Evolutionary conservation across 805 yeast genomes (phyloP), one percentile per base, ranked within the genome.

Genomic region (Wickerhamomyces rabaulensis): DNA sequence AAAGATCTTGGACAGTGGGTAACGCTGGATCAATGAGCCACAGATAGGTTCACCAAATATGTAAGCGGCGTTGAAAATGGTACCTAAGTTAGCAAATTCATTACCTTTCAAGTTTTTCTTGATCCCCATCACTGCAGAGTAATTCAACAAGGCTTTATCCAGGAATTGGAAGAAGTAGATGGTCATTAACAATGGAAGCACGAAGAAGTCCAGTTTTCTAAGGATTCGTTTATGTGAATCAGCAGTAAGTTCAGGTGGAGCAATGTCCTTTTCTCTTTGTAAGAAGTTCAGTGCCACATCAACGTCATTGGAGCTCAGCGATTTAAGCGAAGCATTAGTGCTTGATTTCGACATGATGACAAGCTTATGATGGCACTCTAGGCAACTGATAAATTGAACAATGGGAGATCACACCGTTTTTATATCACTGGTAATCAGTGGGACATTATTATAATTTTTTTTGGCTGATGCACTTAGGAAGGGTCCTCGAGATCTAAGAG

Each of bases 111-210:
- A 64, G 54, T 76, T 68, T 3, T 66, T 57, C 56, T 73, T 76
- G 55, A 80, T 76, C 1, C 84, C 84, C 84, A 80, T 79, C 0
- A 80, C 79, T 2, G 82, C 82, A 5, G 85, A 78, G 55, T 79
- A 80, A 50, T 79, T 78, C 38, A 76, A 60, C 39, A 79, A 61
- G 3, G 77, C 68, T 52, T 79, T 79, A 53, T 80, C 86, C 46
- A 79, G 60, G 52, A 75, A 76, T 63, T 78, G 81, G 26, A 79
- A 64, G 47, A 79, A 71, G 55, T 80, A 80, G 27, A 76, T 68
- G 21, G 67, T 59, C 51, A 81, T 74, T 44, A 80, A 53, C 22
- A 78, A 16, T 19, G 59, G 59, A 33, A 55, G 20, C 3, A 55
- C 35, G 15, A 36, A 42, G 8, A 45, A 20, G 21, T 55, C 59